phyloP scores from a whole-genome alignment of 225 moss, liverwort and hornwort species.

The Anthoceros angustus region DNA sequence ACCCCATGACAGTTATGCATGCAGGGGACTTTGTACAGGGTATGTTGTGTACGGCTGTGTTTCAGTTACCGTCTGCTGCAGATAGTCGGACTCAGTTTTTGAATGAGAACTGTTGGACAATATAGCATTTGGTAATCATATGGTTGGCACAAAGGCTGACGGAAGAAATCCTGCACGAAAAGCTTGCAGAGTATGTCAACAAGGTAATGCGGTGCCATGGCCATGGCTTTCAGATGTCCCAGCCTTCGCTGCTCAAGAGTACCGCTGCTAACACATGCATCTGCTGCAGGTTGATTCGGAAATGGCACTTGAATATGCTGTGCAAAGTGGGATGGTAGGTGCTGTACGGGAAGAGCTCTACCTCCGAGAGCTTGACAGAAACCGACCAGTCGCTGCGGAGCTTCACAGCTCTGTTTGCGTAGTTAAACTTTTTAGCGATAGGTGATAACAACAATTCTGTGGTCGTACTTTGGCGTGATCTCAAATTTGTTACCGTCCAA shows the following conservation, averaged over 20 bases:
- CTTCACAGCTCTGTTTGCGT: conserved; percentile 74
- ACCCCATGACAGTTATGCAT: too few species aligned
- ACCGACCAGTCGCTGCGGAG: conserved; percentile 35
- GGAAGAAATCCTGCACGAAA: conserved; percentile 39
- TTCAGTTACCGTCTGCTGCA: too few species aligned
- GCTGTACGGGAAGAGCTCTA: conserved; percentile 63
- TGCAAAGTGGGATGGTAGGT: conserved; percentile 90
- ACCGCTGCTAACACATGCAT: background rate
- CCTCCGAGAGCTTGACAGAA: conserved; percentile 46
- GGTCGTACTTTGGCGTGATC: too few species aligned
- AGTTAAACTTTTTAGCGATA: conserved; percentile 33
- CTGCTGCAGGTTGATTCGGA: conserved; percentile 72
- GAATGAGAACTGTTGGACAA: too few species aligned
- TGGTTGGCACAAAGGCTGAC: too few species aligned
- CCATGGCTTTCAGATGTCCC: too few species aligned
- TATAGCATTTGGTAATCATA: too few species aligned
- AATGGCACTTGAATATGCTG: conserved; percentile 94
- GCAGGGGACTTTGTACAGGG: too few species aligned
- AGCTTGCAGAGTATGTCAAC: conserved; percentile 79
- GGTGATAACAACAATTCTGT: too few species aligned
- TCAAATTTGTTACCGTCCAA: too few species aligned
- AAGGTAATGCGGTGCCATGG: conserved; percentile 35
- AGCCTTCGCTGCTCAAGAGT: background rate
- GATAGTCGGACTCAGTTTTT: too few species aligned
- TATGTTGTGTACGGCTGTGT: too few species aligned